Evolutionary conservation across 2,329 filamentous ascomycete species (phyloP), one percentile per base, ranked within the genome.

Genomic region (Neonectria faginata): DNA sequence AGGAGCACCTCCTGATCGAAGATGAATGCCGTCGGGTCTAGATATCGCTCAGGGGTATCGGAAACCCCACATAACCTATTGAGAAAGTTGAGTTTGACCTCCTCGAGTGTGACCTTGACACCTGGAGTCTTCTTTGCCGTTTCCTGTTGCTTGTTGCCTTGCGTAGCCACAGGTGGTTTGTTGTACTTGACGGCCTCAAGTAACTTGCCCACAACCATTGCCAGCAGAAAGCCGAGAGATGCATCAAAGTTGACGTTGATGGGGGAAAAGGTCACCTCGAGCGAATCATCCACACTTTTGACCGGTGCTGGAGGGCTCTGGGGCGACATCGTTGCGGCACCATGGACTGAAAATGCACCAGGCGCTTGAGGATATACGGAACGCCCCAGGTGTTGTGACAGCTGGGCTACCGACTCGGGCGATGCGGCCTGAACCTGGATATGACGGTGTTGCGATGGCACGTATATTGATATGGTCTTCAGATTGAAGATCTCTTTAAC

Each of bases 291-390:
- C 1, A 54, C 41, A 2, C 57, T 60, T 6, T 52, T 18, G 18
- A 39, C 47, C 25, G 47, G 14, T 41, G 42, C 5, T 39, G 64
- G 27, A 22, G 42, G 29, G 47, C 65, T 66, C 41, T 45, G 33
- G 41, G 65, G 45, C 22, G 44, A 50, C 18, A 59, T 50, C 22
- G 72, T 57, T 18, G 65, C 7, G 10, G 67, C 60, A 3, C 67
- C 69, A 45, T 84, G 77, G 2, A 86, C 78, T 0, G 88, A 91
- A 73, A 91, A 91, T 2, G 88, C 84, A 0, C 88, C 89, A 1
- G 88, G 88, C 3, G 89, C 74, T 70, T 88, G 82, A 0, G 84
- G 82, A n/a, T 81, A 81, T 11, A 80, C 66, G 2, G 83, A 85
- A 41, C 72, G 77, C 0, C 73, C 73, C 41, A 83, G 65, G 14